Evolutionary conservation across 371 early-diverging fungal species (phyloP).

Genomic region (Mortierella sp.): DNA sequence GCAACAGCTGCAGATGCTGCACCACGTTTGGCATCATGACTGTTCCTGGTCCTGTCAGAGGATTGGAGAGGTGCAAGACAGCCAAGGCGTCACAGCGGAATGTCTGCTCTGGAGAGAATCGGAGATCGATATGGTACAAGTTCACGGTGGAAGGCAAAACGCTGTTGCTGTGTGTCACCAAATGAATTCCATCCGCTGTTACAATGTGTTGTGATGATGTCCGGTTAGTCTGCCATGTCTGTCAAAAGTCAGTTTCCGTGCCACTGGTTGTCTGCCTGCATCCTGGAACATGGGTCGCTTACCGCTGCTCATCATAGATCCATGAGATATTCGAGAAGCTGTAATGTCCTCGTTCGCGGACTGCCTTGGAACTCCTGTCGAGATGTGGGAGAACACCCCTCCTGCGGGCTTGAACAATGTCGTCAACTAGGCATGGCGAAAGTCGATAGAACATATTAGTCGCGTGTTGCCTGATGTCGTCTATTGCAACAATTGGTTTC

Average conservation of each 20-base stretch:
- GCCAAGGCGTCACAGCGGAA: conserved; percentile 47
- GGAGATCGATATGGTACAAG: conserved; percentile 45
- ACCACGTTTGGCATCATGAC: conserved; percentile 37
- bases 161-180: conserved; percentile 34
- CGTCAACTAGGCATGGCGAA: conserved; percentile 28
- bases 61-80: conserved; percentile 44
- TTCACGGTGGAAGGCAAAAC: conserved; percentile 39
- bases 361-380: conserved; percentile 34
- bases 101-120: conserved; percentile 39
- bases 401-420: conserved; percentile 42
- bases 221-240: background rate
- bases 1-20: conserved; percentile 44
- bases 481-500: too few species aligned
- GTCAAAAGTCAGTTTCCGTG: background rate
- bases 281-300: background rate
- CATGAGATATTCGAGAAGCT: conserved; percentile 53
- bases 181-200: conserved; percentile 41
- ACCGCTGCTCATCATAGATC: conserved; percentile 52
- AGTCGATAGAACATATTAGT: background rate
- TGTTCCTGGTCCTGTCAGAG: conserved; percentile 49
- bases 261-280: background rate
- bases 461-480: background rate
- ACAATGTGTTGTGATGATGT: background rate
- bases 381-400: conserved; percentile 39
- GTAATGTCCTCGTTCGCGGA: conserved; percentile 31